These are phyloP conservation scores for Penicillium cataractarum DNA, from an alignment of 495 filamentous ascomycete genomes.

Conservation along the genomic window DNA sequence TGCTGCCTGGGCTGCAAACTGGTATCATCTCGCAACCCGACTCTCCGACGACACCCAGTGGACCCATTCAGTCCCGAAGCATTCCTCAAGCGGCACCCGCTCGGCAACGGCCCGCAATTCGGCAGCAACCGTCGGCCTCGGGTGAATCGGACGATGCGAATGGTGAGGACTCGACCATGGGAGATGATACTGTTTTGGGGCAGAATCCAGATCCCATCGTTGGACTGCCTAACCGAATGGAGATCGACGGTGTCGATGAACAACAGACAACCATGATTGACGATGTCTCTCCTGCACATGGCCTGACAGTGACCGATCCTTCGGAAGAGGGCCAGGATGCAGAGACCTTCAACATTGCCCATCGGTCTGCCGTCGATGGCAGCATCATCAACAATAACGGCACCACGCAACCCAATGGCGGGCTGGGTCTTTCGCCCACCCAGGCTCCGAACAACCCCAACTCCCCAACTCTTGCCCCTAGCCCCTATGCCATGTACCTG, in stretches of 20 bases:
- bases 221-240: constrained; percentile 77
- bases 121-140: constrained; percentile 83
- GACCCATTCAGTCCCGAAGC: constrained; percentile 58
- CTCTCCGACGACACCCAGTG: constrained; percentile 88
- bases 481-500: constrained; percentile 72
- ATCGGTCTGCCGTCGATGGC: constrained; percentile 82
- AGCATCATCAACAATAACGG: constrained; percentile 73
- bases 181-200: constrained; percentile 60
- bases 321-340: constrained; percentile 77
- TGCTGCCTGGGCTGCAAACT: constrained; percentile 72
- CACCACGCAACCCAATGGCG: constrained; percentile 58
- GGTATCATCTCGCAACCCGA: constrained; percentile 85
- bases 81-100: constrained; percentile 45
- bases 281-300: constrained; percentile 72
- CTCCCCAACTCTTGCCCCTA: constrained; percentile 70
- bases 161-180: constrained; percentile 69
- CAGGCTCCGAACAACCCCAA: constrained; percentile 71
- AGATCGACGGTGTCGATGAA: constrained; percentile 78
- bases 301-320: constrained; percentile 73
- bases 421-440: constrained; percentile 76
- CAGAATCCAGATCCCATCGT: constrained; percentile 74
- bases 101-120: constrained; percentile 73
- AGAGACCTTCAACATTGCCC: constrained; percentile 96
- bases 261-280: constrained; percentile 70
- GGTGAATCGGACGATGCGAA: constrained; percentile 88